Percentiles rank a stretch among this genome's conserved stretches.
phyloP scores from a whole-genome alignment of 1,139 yeast genomes.

The Debaryomycetaceae sp. region DNA sequence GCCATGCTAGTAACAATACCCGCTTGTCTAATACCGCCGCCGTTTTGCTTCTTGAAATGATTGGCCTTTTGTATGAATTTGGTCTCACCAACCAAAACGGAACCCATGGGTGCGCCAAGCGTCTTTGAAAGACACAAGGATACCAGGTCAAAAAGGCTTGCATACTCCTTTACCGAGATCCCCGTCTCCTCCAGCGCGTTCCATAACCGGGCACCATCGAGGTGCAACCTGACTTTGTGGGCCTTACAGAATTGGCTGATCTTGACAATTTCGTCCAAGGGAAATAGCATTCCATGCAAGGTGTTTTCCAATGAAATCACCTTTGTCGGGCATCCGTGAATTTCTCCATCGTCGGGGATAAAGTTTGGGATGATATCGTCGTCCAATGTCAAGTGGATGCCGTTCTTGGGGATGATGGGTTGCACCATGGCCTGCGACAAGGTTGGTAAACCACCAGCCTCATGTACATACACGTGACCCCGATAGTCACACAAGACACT shows the following conservation, averaged over 20 bases:
- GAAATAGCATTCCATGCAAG: slow-evolving; percentile 41
- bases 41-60: slow-evolving; percentile 44
- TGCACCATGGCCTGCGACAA: slow-evolving; percentile 45
- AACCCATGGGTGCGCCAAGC: slow-evolving; percentile 46
- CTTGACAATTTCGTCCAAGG: slow-evolving; percentile 36
- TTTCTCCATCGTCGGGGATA: slow-evolving; percentile 46
- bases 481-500: slow-evolving; percentile 38
- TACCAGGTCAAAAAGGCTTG: slow-evolving; percentile 39
- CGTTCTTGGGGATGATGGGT: slow-evolving; percentile 36
- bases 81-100: slow-evolving; percentile 33
- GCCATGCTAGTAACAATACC: slow-evolving; percentile 43
- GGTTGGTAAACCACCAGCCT: slow-evolving; percentile 45
- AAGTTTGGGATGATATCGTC: slow-evolving; percentile 35
- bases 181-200: slow-evolving; percentile 43
- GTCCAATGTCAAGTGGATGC: slow-evolving; percentile 33
- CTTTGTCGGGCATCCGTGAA: slow-evolving; percentile 46
- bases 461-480: slow-evolving; percentile 36
- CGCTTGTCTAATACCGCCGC: slow-evolving; percentile 47
- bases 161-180: slow-evolving; percentile 33
- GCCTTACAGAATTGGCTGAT: slow-evolving; percentile 34
- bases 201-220: slow-evolving; percentile 48
- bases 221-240: slow-evolving; percentile 33
- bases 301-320: slow-evolving; percentile 44
- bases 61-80: slow-evolving; percentile 38
- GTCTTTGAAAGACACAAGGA: slow-evolving; percentile 44